Conservation (phyloP, 345 rosid species). For the Reutealis trisperma region DNA sequence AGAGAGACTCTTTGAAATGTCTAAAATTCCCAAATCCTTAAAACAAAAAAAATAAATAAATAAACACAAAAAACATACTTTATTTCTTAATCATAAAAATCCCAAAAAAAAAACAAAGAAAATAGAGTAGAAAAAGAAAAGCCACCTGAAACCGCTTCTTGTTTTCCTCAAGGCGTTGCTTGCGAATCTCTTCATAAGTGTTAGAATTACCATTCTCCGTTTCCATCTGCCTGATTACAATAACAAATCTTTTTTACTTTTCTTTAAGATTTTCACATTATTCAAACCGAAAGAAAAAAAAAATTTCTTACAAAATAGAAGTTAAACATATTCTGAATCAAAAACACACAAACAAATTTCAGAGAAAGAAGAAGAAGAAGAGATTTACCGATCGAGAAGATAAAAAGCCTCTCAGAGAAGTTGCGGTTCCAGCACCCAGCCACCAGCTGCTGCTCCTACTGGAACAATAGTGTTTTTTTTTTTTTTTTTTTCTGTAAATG, state of each 20-base stretch:
- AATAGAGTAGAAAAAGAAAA: neutral
- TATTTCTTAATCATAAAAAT: neutral
- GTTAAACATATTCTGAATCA: neutral
- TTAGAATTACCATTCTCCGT: neutral
- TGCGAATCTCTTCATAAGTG: slow-evolving; percentile 50
- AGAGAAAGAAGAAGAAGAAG: neutral
- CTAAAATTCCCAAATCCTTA: slow-evolving; percentile 5
- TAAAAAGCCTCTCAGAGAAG: neutral
- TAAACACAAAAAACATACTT: neutral
- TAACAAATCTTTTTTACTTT: too few species aligned
- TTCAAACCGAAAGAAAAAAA: neutral
- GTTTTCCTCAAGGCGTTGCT: slow-evolving; percentile 49
- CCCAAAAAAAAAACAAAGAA: neutral
- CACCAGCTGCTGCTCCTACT: too few species aligned
- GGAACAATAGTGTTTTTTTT: too few species aligned
- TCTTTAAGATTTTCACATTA: neutral
- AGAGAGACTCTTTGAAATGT: slow-evolving; percentile 2
- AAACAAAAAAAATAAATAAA: neutral
- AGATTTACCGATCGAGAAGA: neutral
- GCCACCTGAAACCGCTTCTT: slow-evolving; percentile 45
- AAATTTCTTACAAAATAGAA: too few species aligned
- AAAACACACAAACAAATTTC: neutral
- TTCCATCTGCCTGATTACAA: neutral
- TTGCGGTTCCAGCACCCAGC: neutral
- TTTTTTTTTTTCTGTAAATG: too few species aligned